Percentiles rank a stretch among this genome's conserved stretches.
Evolutionary conservation across 192 early-diverging fungal genomes (phyloP).

Genomic region (Phycomyces nitens): DNA sequence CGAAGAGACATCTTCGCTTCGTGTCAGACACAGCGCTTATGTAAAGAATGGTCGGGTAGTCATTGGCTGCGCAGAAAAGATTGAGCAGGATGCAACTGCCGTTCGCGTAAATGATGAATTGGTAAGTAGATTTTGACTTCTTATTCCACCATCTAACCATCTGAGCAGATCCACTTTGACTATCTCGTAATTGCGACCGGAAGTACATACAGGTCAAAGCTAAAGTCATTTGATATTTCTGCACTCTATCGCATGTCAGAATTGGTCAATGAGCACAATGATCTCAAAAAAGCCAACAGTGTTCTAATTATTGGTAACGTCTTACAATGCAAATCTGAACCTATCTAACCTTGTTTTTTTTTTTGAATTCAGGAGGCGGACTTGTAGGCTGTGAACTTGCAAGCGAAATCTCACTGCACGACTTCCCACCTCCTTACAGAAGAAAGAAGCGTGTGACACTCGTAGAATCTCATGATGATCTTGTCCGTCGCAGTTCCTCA

Average conservation of each 20-base stretch:
- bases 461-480: conserved; percentile 20
- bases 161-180: conserved; percentile 36
- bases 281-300: conserved; percentile 20
- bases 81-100: conserved; percentile 13
- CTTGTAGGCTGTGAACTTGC: conserved; percentile 49
- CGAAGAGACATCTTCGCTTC: conserved; percentile 22
- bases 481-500: conserved; percentile 18
- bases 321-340: too few species aligned
- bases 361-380: conserved; percentile 33
- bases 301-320: conserved; percentile 27
- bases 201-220: conserved; percentile 27
- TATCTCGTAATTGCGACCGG: conserved; percentile 38
- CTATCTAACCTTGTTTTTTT: background rate
- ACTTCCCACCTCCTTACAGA: conserved; percentile 5
- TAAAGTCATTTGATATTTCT: conserved; percentile 34
- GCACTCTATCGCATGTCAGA: conserved; percentile 26
- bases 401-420: conserved; percentile 26
- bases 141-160: too few species aligned
- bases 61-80: conserved; percentile 28
- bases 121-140: too few species aligned
- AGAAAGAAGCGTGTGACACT: conserved; percentile 28
- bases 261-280: conserved; percentile 8
- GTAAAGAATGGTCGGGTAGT: conserved; percentile 34
- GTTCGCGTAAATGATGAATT: conserved; percentile 20
- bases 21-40: conserved; percentile 34